A percentile compares a stretch with the other conserved stretches of the same genome.
Evolutionary conservation across 495 filamentous ascomycete species (phyloP).

Genomic region (Talaromyces adpressus): DNA sequence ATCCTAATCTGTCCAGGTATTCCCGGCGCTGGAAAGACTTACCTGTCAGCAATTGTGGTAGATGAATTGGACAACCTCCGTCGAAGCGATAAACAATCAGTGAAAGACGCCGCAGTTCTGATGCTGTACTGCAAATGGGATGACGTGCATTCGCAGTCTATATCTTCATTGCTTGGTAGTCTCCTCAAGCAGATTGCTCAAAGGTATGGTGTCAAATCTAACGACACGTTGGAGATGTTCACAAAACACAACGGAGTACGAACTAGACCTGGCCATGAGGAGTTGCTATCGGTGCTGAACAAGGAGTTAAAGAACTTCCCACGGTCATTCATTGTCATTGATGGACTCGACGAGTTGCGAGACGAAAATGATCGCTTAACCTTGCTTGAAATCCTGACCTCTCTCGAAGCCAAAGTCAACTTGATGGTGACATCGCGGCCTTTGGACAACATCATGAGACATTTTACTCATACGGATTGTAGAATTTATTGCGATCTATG

Average conservation of each 20-base stretch:
- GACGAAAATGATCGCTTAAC: background rate
- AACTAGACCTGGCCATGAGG: background rate
- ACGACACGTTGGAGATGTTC: background rate
- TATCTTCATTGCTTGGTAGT: background rate
- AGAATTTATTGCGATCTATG: background rate
- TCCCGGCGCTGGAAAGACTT: slow-evolving; percentile 35
- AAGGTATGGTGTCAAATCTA: background rate
- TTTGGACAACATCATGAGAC: background rate
- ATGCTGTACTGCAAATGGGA: background rate
- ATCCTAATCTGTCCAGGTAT: slow-evolving; percentile 33
- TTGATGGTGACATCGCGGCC: background rate
- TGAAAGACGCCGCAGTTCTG: slow-evolving; percentile 10
- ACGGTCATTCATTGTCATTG: background rate
- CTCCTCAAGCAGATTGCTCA: background rate
- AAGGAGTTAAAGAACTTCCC: background rate
- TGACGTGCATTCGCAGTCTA: background rate
- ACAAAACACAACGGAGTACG: background rate
- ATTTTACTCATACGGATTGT: background rate
- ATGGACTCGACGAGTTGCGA: background rate
- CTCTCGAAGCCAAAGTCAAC: background rate
- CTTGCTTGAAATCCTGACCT: background rate
- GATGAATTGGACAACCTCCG: slow-evolving; percentile 18
- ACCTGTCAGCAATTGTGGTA: slow-evolving; percentile 30
- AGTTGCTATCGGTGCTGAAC: background rate
- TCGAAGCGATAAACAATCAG: slow-evolving; percentile 1